These are phyloP conservation scores for Penicillium sp. DNA, from an alignment of 2,329 filamentous ascomycete genomes.

Conservation along the genomic window DNA sequence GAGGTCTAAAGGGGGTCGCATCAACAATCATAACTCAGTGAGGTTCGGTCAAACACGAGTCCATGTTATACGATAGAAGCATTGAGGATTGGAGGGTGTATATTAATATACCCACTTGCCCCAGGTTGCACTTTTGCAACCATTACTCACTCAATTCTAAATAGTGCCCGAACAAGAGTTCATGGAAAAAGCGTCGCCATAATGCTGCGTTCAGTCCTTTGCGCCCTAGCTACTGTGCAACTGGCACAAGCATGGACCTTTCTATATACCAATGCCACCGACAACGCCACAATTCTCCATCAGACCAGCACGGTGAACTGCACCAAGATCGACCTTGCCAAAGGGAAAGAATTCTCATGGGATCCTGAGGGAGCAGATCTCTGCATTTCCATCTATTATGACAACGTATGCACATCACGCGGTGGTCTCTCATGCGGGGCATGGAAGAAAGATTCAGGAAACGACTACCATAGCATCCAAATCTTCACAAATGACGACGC, in stretches of 20 bases:
- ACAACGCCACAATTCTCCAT: conserved; percentile 14
- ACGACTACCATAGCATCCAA: conserved; percentile 8
- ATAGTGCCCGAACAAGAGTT: too few species aligned
- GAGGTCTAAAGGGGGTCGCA: neutral
- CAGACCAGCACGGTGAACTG: conserved; percentile 9
- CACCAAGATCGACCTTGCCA: conserved; percentile 11
- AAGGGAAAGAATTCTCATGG: conserved; percentile 17
- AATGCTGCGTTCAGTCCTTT: neutral
- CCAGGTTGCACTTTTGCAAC: too few species aligned
- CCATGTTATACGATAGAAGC: neutral
- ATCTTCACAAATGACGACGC: conserved; percentile 9
- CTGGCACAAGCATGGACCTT: conserved; percentile 21
- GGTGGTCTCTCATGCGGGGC: conserved; percentile 13
- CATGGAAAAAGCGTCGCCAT: too few species aligned
- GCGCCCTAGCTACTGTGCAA: conserved; percentile 1
- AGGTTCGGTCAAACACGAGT: neutral
- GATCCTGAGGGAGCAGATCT: conserved; percentile 16
- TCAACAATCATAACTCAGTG: neutral
- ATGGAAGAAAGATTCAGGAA: conserved; percentile 17
- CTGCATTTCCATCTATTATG: conserved; percentile 22
- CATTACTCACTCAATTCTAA: too few species aligned
- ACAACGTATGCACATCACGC: conserved; percentile 7
- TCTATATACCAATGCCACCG: conserved; percentile 17
- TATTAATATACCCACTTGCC: neutral
- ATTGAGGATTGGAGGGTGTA: neutral